Conservation (phyloP, 2,329 filamentous ascomycete species). For the Epichloe sibirici region DNA sequence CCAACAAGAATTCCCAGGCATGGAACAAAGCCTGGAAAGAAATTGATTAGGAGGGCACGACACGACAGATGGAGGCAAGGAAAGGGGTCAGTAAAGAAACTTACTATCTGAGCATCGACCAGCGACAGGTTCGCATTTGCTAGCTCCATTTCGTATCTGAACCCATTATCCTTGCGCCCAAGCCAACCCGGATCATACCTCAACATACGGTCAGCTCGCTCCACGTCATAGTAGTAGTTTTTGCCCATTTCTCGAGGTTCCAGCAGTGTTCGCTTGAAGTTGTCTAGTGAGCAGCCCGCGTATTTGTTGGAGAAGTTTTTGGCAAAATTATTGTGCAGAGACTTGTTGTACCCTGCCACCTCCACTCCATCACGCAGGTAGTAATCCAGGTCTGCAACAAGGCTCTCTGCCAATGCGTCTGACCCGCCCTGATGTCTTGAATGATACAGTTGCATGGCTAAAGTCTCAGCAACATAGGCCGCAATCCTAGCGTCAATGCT, state of each 20-base stretch:
- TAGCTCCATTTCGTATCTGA: conserved; percentile 67
- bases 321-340: conserved; percentile 73
- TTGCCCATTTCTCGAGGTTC: conserved; percentile 54
- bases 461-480: conserved; percentile 72
- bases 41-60: background rate
- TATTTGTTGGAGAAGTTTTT: conserved; percentile 77
- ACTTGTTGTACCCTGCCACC: conserved; percentile 75
- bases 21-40: conserved; percentile 59
- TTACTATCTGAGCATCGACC: conserved; percentile 80
- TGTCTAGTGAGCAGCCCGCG: conserved; percentile 55
- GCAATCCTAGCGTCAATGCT: conserved; percentile 59
- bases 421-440: conserved; percentile 63
- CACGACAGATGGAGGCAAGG: background rate
- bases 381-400: conserved; percentile 68
- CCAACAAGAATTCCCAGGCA: conserved; percentile 77
- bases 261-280: conserved; percentile 67
- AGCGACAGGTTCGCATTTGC: conserved; percentile 87
- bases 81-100: conserved; percentile 21
- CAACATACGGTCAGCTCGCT: conserved; percentile 64
- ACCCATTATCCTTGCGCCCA: conserved; percentile 57
- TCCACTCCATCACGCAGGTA: conserved; percentile 66
- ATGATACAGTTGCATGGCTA: conserved; percentile 84
- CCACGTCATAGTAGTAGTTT: conserved; percentile 75
- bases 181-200: conserved; percentile 68
- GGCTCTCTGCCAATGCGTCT: conserved; percentile 51